Evolutionary conservation across 768 basidiomycete species (phyloP).

Genomic region (Xanthoconium purpureum): DNA sequence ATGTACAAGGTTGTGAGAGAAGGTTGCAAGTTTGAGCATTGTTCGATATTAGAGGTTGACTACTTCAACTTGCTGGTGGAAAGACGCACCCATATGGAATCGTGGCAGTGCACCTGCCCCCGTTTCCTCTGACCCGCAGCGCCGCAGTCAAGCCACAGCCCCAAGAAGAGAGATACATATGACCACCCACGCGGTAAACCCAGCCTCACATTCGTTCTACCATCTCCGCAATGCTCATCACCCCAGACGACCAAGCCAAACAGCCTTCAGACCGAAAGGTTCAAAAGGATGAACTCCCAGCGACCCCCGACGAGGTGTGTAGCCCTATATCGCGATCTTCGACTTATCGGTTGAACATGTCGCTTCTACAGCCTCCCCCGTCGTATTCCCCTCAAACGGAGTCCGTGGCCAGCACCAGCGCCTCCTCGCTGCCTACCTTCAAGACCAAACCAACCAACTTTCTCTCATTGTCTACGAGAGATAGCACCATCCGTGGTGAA

Average conservation of each 20-base stretch:
- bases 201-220: neutral
- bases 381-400: slow-evolving; percentile 12
- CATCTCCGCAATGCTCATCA: slow-evolving; percentile 7
- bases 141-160: neutral
- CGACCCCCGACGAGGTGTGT: slow-evolving; percentile 7
- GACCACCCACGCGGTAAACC: neutral
- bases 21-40: too few relatives aligned
- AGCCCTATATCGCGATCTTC: too few relatives aligned
- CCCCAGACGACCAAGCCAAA: neutral
- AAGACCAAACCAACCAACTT: slow-evolving; percentile 17
- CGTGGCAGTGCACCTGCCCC: too few relatives aligned
- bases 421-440: slow-evolving; percentile 3
- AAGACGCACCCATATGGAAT: too few relatives aligned
- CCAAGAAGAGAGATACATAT: neutral
- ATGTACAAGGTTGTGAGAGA: too few relatives aligned
- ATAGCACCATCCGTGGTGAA: too few relatives aligned
- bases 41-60: too few relatives aligned
- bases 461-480: too few relatives aligned
- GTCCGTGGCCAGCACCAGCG: neutral
- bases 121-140: too few relatives aligned
- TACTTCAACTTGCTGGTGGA: too few relatives aligned
- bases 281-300: too few relatives aligned
- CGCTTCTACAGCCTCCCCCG: slow-evolving; percentile 20
- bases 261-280: neutral
- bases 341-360: neutral